Base-by-base conservation (phyloP, 306 rosid genomes). In the Trifolium pratense region DNA sequence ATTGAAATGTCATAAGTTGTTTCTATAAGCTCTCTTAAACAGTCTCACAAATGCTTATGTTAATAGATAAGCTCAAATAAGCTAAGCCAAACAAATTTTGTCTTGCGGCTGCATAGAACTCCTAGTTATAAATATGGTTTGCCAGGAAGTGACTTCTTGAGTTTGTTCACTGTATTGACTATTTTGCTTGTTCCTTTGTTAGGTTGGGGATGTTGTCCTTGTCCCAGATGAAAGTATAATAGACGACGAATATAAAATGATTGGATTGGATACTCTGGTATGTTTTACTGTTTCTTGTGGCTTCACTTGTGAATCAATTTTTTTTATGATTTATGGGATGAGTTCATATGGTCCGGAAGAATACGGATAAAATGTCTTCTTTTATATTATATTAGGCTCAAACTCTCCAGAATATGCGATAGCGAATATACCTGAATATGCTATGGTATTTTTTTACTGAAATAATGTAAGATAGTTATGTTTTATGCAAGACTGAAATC, bases 171-270 rank as follows among this genome's bases (percentile, higher is more conserved):
- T 13, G 62, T 57, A 14, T 70, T 75, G 45, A 64, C 15, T 74
- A 26, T 70, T 80, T 31, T 60, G 62, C 37, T 36, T 81, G 73
- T 60, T 71, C 36, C 23, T 63, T 66, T 80, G 78, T 82, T 80
- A 94, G 99, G 96, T 89, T 75, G 99, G 99, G 60, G 99, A 94
- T 82, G 96, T 94, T 71, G 83, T 94, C 39, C 99, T 94, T 75
- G 90, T 91, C 43, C 86, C 78, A 57, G 95, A 94, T 79, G 99
- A 91, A 86, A 70, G 89, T 75, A 91, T 91, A 14, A 74, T 87
- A 42, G 89, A 91, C 60, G 79, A 86, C 59, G 95, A 86, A 52
- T 88, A 78, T 82, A 88, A 81, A 83, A 91, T 88, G 87, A 66
- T 69, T 89, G 96, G 99, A 67, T 74, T 94, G 72, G 96, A 94